These are phyloP conservation scores for Chenopodium suecicum DNA, from an alignment of 148 eudicot species.

Conservation along the genomic window DNA sequence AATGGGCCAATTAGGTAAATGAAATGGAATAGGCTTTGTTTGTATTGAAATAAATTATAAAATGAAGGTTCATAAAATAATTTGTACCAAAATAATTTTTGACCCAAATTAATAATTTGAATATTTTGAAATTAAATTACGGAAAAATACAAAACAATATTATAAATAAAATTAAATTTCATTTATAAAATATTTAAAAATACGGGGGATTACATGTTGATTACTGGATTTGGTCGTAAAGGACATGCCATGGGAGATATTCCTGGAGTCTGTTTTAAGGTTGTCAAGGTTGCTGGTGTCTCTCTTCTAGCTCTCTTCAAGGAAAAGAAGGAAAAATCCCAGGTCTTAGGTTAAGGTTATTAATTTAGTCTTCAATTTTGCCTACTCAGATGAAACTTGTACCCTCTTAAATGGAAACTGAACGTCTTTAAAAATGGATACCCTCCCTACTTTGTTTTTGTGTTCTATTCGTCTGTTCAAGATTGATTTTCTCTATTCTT, in stretches of 20 bases:
- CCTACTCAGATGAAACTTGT: not conserved
- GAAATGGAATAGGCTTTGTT: too few species aligned
- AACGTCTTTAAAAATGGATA: not conserved
- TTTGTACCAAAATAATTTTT: too few species aligned
- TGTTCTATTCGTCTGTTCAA: not conserved
- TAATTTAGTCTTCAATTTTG: not conserved
- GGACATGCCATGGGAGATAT: slow-evolving; percentile 99
- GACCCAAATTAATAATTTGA: too few species aligned
- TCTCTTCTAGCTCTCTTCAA: slow-evolving; percentile 91
- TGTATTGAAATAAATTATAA: too few species aligned
- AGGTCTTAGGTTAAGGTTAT: slow-evolving; percentile 50
- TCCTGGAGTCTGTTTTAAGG: slow-evolving; percentile 98
- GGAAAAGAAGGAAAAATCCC: slow-evolving; percentile 97
- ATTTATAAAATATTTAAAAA: too few species aligned
- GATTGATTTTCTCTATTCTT: not conserved
- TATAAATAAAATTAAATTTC: too few species aligned
- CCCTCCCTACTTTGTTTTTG: slow-evolving; percentile 4
- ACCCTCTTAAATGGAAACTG: not conserved
- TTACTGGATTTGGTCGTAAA: slow-evolving; percentile 94
- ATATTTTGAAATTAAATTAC: too few species aligned
- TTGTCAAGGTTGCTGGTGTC: slow-evolving; percentile 97
- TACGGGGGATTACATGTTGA: slow-evolving; percentile 28
- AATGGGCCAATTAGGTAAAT: too few species aligned
- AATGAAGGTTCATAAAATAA: too few species aligned
- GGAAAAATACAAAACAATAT: too few species aligned